Evolutionary conservation across 306 rosid species (phyloP).

Genomic region (Rosa lucieae): DNA sequence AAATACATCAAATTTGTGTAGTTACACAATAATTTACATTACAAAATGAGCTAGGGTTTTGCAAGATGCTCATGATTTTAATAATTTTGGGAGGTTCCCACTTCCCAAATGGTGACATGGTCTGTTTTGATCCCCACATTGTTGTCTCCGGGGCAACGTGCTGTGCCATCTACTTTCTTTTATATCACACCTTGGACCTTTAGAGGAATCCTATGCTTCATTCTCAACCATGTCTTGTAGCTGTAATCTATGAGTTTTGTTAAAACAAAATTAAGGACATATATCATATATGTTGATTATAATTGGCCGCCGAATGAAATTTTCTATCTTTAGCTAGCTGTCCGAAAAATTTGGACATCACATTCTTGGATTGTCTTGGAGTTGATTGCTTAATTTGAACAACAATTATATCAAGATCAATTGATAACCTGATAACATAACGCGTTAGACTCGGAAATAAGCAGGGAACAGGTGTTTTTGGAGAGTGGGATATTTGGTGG

Average conservation of each 20-base stretch:
- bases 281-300: not conserved
- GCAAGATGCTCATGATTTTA: constrained; percentile 30
- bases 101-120: constrained; percentile 19
- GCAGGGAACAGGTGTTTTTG: not conserved
- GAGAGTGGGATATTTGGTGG: constrained; percentile 6
- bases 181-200: constrained; percentile 9
- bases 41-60: constrained; percentile 3
- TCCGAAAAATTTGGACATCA: not conserved
- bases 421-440: not conserved
- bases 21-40: not conserved
- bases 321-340: constrained; percentile 2
- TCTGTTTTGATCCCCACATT: constrained; percentile 33
- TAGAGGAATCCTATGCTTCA: constrained; percentile 33
- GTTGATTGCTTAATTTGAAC: not conserved
- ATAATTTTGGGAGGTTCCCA: constrained; percentile 16
- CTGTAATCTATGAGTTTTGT: not conserved
- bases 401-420: not conserved
- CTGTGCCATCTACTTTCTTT: constrained; percentile 27
- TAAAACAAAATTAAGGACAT: not conserved
- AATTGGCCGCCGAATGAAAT: constrained; percentile 3
- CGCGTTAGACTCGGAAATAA: not conserved
- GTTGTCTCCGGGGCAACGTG: constrained; percentile 31
- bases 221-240: constrained; percentile 13
- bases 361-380: not conserved
- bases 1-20: not conserved